Evolutionary conservation across 1,139 yeast species (phyloP).

Genomic region (Kazachstania sp.): DNA sequence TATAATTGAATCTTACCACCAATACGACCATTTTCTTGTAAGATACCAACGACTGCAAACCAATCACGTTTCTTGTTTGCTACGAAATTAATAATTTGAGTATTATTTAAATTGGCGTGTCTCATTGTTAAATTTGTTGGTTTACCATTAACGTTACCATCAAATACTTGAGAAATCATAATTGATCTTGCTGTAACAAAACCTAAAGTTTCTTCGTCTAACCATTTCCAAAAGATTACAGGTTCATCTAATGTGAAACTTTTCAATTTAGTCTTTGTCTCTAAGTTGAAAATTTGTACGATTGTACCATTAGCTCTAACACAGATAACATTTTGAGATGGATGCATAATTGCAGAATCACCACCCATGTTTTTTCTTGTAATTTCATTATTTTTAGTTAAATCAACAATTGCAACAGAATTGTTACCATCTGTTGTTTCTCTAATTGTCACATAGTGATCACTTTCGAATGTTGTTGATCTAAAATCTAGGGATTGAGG

Average conservation of each 20-base stretch:
- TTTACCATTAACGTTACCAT: conserved; percentile 62
- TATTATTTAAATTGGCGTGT: conserved; percentile 67
- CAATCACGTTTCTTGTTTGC: conserved; percentile 77
- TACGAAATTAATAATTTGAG: conserved; percentile 87
- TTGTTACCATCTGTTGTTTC: conserved; percentile 55
- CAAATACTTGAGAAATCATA: conserved; percentile 77
- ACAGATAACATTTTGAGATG: conserved; percentile 77
- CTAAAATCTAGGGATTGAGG: conserved; percentile 82
- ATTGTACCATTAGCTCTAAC: conserved; percentile 95
- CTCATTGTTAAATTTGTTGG: conserved; percentile 78
- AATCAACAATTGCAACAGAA: conserved; percentile 85
- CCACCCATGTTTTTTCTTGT: conserved; percentile 93
- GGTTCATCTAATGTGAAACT: conserved; percentile 83
- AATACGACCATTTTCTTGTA: conserved; percentile 89
- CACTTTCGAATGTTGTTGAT: conserved; percentile 90
- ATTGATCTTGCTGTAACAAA: conserved; percentile 71
- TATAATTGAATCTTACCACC: conserved; percentile 94
- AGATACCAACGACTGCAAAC: conserved; percentile 93
- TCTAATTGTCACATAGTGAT: conserved; percentile 80
- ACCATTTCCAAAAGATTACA: conserved; percentile 95
- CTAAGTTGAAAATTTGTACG: conserved; percentile 85
- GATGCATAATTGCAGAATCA: conserved; percentile 96
- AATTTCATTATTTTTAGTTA: conserved; percentile 64
- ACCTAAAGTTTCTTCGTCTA: conserved; percentile 64
- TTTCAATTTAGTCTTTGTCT: conserved; percentile 79